A percentile compares a stretch with the other conserved stretches of the same genome.
Evolutionary conservation across 2,329 filamentous ascomycete genomes (phyloP).

Genomic region (Colletotrichum simmondsii): DNA sequence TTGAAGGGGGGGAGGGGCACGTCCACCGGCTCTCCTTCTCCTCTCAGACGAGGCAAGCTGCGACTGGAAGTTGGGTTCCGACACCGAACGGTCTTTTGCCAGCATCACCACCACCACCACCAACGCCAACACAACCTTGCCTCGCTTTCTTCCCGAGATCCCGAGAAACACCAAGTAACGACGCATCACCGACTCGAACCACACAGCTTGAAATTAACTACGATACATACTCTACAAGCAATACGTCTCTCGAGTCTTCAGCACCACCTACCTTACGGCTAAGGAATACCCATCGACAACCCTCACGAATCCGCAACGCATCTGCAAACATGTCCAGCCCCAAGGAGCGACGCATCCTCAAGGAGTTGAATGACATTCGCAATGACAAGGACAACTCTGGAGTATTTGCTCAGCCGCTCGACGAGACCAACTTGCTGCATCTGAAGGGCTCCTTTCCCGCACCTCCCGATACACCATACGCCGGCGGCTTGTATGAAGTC

Average conservation of each 20-base stretch:
- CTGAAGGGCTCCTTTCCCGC: conserved; percentile 86
- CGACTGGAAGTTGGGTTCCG: neutral
- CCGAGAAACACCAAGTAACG: no score
- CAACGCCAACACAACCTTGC: neutral
- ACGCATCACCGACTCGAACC: neutral
- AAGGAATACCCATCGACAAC: neutral
- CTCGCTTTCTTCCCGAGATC: neutral
- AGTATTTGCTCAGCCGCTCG: conserved; percentile 75
- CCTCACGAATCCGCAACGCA: neutral
- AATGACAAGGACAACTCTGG: conserved; percentile 79
- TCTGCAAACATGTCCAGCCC: conserved; percentile 56
- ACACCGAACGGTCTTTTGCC: neutral
- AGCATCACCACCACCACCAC: neutral
- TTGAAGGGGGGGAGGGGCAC: conserved; percentile 14
- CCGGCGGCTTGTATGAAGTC: conserved; percentile 83
- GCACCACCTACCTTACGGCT: neutral
- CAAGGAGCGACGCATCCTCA: conserved; percentile 71
- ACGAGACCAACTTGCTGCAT: conserved; percentile 79
- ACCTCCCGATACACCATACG: conserved; percentile 93
- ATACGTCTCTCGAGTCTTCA: neutral
- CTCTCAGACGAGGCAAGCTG: neutral
- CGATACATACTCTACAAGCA: neutral
- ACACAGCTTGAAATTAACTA: neutral
- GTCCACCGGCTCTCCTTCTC: conserved; percentile 10
- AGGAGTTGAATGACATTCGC: conserved; percentile 81